These are phyloP conservation scores for Knoxia roxburghii DNA, from an alignment of 257 asterid species.

Conservation along the genomic window DNA sequence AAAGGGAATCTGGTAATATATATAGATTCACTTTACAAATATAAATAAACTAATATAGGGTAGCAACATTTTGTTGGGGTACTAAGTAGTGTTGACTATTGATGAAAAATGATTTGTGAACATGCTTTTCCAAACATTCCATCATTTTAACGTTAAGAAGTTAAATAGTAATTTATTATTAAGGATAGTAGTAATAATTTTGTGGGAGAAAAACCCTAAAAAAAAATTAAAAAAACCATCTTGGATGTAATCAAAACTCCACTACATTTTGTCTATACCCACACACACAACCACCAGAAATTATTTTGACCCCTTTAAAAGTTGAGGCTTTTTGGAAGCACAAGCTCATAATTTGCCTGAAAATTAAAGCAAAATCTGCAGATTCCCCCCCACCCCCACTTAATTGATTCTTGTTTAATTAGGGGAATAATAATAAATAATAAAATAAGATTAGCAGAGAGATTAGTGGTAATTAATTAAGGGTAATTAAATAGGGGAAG, in stretches of 20 bases:
- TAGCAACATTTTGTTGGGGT: too few species aligned
- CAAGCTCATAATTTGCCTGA: slow-evolving; percentile 24
- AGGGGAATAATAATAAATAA: slow-evolving; percentile 1
- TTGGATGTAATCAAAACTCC: slow-evolving; percentile 42
- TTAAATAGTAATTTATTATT: too few species aligned
- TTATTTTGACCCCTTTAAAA: slow-evolving; percentile 4
- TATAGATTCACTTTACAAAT: too few species aligned
- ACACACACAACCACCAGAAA: neutral
- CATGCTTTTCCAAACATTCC: neutral
- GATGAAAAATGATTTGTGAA: neutral
- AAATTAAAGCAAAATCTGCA: slow-evolving; percentile 32
- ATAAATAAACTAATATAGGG: too few species aligned
- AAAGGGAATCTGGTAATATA: too few species aligned
- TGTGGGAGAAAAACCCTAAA: slow-evolving; percentile 18
- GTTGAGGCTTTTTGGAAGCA: slow-evolving; percentile 8
- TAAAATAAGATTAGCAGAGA: neutral
- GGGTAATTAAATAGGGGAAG: neutral
- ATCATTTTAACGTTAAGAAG: too few species aligned
- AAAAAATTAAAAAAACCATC: too few species aligned
- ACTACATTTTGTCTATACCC: slow-evolving; percentile 37
- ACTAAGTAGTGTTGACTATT: too few species aligned
- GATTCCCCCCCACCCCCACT: slow-evolving; percentile 44
- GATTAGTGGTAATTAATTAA: neutral
- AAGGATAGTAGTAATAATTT: slow-evolving; percentile 16
- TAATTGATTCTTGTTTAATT: slow-evolving; percentile 11